Base-by-base conservation (phyloP, 2,329 filamentous ascomycete species). In the Arthroderma uncinatum region DNA sequence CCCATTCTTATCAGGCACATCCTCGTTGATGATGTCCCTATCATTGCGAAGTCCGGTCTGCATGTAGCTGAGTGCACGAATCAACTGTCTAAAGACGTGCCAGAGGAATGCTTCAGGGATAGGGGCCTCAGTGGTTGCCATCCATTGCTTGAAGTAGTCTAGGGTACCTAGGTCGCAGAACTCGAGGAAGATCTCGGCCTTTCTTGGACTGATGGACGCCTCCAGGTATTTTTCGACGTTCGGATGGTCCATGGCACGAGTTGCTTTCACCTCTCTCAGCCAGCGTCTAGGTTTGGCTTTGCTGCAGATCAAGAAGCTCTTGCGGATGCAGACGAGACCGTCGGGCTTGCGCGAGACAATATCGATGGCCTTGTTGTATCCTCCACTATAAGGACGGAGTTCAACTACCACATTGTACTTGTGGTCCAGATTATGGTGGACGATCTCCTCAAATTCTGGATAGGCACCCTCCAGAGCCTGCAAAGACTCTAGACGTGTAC, bases 131-230 rank as follows among this genome's bases (percentile, higher is more conserved):
- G n/a, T 9, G 4, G 33, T 19, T 10, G 44, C 53, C 37, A 56
- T 42, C 44, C 58, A 61, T 10, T 16, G 8, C 2, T 19, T 42
- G 42, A 64, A 56, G 16, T 60, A 30, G 4, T 21, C 10, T n/a
- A 64, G 42, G 39, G 62, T 58, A 9, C 62, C 61, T 14, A 57
- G 54, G 14, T 56, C 23, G 50, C 60, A 64, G 37, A 57, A 64
- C 33, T 62, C 58, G 36, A 64, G 47, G 42, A 62, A 64, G 10
- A 64, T 25, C 40, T 62, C 60, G 1, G 54, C 52, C 23, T 53
- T 55, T 1, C 10, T 21, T 4, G 52, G 30, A 14, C 47, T 52
- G 25, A 59, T 54, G 30, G 39, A 57, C 1, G 53, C 48, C 19
- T 62, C 55, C 16, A 54, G 19, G 28, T 62, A 53, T 9, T 54